Conservation (phyloP, 352 stramenopile species). For the Globisporangium apiculatum region DNA sequence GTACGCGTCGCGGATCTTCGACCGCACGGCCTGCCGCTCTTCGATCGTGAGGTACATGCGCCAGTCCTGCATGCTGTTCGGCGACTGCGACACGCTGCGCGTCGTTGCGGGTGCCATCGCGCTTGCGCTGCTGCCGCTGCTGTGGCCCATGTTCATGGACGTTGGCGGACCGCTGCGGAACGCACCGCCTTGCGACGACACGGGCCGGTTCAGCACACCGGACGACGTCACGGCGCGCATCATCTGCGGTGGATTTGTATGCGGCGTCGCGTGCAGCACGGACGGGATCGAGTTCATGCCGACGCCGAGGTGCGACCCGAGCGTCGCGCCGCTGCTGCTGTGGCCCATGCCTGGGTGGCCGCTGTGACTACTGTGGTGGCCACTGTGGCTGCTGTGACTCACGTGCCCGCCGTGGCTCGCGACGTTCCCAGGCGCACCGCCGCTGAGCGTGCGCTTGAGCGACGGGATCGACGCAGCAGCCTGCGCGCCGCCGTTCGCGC, state of each 20-base stretch:
- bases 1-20: slow-evolving; percentile 85
- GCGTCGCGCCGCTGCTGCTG: slow-evolving; percentile 12
- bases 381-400: slow-evolving; percentile 24
- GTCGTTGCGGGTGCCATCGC: slow-evolving; percentile 27
- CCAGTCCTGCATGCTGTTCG: slow-evolving; percentile 76
- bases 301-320: slow-evolving; percentile 37
- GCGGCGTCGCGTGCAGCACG: slow-evolving; percentile 57
- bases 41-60: slow-evolving; percentile 89
- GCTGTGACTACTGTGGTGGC: slow-evolving; percentile 13
- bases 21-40: slow-evolving; percentile 81
- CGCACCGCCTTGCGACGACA: slow-evolving; percentile 14
- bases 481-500: slow-evolving; percentile 31
- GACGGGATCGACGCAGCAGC: slow-evolving; percentile 62
- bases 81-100: slow-evolving; percentile 52
- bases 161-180: slow-evolving; percentile 16
- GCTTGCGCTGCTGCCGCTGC: slow-evolving; percentile 9
- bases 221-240: slow-evolving; percentile 77
- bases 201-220: slow-evolving; percentile 69
- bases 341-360: slow-evolving; percentile 18
- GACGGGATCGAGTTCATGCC: slow-evolving; percentile 78
- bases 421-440: slow-evolving; percentile 31
- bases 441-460: slow-evolving; percentile 80
- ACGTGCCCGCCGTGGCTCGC: slow-evolving; percentile 6
- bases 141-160: slow-evolving; percentile 7
- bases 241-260: slow-evolving; percentile 78